Evolutionary conservation across 164 flowering plant genomes (phyloP).

Genomic region (Chimonanthus praecox): DNA sequence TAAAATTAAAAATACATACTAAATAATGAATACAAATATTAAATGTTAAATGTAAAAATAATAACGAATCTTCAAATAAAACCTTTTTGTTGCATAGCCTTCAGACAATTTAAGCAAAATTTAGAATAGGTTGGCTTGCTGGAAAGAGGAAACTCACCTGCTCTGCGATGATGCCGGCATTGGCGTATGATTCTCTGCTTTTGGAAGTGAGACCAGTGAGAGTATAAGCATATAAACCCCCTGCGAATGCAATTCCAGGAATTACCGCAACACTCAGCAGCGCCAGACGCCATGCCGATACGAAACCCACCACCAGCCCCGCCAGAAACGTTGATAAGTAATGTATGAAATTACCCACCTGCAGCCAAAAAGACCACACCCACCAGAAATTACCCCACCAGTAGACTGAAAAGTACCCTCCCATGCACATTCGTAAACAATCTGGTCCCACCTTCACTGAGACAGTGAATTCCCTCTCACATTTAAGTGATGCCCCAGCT

Average conservation of each 20-base stretch:
- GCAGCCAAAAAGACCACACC: background rate
- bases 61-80: too few relatives aligned
- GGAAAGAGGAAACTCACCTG: constrained; percentile 43
- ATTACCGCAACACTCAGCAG: constrained; percentile 91
- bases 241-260: constrained; percentile 98
- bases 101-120: too few relatives aligned
- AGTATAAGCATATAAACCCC: constrained; percentile 88
- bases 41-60: too few relatives aligned
- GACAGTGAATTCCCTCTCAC: too few relatives aligned
- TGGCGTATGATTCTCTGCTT: constrained; percentile 89
- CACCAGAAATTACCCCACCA: background rate
- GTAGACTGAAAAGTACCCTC: too few relatives aligned
- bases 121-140: background rate
- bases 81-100: too few relatives aligned
- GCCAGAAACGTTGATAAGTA: constrained; percentile 94
- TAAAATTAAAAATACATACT: too few relatives aligned
- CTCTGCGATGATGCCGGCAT: constrained; percentile 86
- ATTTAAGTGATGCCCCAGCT: too few relatives aligned
- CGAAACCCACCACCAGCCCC: constrained; percentile 99
- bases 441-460: too few relatives aligned
- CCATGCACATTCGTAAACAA: too few relatives aligned
- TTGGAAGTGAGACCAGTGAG: constrained; percentile 93
- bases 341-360: constrained; percentile 99
- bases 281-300: constrained; percentile 92
- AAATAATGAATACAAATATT: too few relatives aligned